phyloP scores from a whole-genome alignment of 352 stramenopile species.

The Pythium utonaiense region DNA sequence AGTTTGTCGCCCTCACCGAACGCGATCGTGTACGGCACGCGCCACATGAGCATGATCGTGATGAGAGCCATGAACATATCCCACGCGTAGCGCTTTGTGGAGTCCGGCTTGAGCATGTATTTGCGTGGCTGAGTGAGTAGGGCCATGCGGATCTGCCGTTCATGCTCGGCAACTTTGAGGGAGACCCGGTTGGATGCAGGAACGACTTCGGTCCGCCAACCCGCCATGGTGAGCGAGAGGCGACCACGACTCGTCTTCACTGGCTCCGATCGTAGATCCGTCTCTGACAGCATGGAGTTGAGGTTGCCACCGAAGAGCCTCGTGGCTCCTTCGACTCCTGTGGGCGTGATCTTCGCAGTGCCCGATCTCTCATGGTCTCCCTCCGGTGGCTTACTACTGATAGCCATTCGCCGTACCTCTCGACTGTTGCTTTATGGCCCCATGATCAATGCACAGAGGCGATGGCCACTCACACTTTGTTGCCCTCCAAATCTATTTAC shows the following conservation, averaged over 20 bases:
- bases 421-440: neutral
- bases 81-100: slow-evolving; percentile 43
- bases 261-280: slow-evolving; percentile 1
- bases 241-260: slow-evolving; percentile 12
- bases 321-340: neutral
- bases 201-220: slow-evolving; percentile 35
- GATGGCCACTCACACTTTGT: no score
- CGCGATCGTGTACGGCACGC: slow-evolving; percentile 53
- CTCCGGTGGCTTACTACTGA: neutral
- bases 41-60: slow-evolving; percentile 56
- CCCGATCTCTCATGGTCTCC: neutral
- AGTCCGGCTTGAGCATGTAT: slow-evolving; percentile 47
- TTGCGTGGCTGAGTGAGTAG: slow-evolving; percentile 30
- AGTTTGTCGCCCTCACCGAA: slow-evolving; percentile 40
- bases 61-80: slow-evolving; percentile 48
- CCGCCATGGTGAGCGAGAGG: slow-evolving; percentile 2
- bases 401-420: neutral
- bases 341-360: neutral
- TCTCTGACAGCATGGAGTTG: slow-evolving; percentile 6
- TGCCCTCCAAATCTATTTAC: no score
- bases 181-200: slow-evolving; percentile 54
- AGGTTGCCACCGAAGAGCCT: neutral
- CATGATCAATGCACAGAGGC: no score
- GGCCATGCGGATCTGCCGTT: slow-evolving; percentile 37
- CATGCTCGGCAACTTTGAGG: slow-evolving; percentile 49